phyloP scores from a whole-genome alignment of 768 basidiomycete genomes.

The Tulasnella sp. region DNA sequence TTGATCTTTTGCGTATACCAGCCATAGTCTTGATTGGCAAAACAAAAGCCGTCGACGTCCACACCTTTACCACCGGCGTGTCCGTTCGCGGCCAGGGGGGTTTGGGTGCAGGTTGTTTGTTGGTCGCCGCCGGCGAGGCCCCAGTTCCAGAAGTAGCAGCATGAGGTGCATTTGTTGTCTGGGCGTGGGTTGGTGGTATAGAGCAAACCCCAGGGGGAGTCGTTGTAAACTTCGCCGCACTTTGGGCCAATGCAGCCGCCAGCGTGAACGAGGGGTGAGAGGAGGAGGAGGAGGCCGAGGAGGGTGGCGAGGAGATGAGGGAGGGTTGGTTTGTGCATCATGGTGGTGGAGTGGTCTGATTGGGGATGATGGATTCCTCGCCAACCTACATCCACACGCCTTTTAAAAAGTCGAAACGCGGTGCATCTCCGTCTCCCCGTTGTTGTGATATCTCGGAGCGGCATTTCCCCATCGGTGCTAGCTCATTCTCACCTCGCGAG shows the following conservation, averaged over 20 bases:
- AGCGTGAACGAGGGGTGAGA: neutral
- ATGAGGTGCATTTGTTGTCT: neutral
- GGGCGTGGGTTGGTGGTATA: neutral
- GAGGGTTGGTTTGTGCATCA: neutral
- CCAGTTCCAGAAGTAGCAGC: conserved; percentile 2
- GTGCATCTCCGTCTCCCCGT: no score
- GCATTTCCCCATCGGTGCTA: no score
- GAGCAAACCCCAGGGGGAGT: neutral
- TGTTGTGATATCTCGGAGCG: no score
- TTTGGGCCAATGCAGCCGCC: neutral
- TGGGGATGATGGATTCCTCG: neutral
- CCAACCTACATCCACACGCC: no score
- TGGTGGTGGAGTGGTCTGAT: neutral
- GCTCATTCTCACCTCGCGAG: no score
- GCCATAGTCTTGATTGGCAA: neutral
- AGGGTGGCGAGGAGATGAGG: neutral
- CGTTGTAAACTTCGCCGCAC: neutral
- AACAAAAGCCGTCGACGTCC: neutral
- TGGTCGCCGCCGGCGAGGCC: neutral
- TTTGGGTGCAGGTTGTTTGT: neutral
- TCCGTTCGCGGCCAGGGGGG: neutral
- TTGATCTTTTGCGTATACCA: neutral
- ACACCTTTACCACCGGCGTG: neutral
- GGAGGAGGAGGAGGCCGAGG: neutral
- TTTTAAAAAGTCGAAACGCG: no score